Conservation (phyloP, 192 early-diverging fungal genomes). For the Linnemannia elongata region DNA sequence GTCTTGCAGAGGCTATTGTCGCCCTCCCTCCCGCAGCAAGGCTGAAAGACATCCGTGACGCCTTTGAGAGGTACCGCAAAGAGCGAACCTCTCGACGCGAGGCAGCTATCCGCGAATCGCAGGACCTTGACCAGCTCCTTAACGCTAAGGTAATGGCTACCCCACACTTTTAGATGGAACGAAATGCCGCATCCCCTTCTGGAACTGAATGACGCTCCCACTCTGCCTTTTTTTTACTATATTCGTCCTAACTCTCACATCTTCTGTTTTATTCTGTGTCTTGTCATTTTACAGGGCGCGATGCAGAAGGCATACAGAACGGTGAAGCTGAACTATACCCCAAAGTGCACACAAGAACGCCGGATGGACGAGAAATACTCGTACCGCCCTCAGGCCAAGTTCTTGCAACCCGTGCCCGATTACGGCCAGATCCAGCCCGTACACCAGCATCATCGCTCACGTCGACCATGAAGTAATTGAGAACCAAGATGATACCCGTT, state of each 20-base stretch:
- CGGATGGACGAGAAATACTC: constrained; percentile 41
- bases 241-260: neutral
- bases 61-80: constrained; percentile 29
- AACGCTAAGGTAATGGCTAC: constrained; percentile 27
- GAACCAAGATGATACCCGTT: too few species aligned
- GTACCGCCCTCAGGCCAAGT: constrained; percentile 50
- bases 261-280: neutral
- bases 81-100: constrained; percentile 22
- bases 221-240: neutral
- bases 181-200: neutral
- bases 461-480: neutral
- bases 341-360: constrained; percentile 31
- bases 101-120: constrained; percentile 23
- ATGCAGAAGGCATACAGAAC: constrained; percentile 27
- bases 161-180: too few species aligned
- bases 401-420: constrained; percentile 37
- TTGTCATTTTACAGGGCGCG: constrained; percentile 12
- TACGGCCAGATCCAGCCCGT: constrained; percentile 33
- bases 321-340: constrained; percentile 31
- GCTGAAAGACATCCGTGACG: constrained; percentile 13
- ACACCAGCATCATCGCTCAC: neutral
- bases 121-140: constrained; percentile 26
- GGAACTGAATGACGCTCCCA: neutral
- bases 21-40: constrained; percentile 21
- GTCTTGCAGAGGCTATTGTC: constrained; percentile 25